A percentile compares a stretch with the other conserved stretches of the same genome.
These are phyloP conservation scores for Corallochytrium limacisporum DNA, from an alignment of 78 protist genomes.

Conservation along the genomic window DNA sequence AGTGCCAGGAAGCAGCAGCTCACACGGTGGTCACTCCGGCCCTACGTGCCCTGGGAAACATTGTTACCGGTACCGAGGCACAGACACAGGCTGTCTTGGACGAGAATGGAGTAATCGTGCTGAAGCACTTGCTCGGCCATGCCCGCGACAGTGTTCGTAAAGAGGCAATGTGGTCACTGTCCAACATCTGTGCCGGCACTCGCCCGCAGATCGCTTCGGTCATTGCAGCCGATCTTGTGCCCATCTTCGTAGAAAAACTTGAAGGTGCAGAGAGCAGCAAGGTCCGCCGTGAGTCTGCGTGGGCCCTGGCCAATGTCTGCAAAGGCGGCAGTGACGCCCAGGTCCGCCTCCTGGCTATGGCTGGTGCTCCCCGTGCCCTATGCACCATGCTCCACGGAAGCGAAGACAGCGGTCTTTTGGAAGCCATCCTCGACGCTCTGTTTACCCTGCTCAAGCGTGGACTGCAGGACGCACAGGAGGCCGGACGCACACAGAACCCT, in stretches of 20 bases:
- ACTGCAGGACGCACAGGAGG: no score
- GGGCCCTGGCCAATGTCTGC: conserved; percentile 10
- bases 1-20: background rate
- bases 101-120: no score
- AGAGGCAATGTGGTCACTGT: conserved; percentile 9
- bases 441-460: no score
- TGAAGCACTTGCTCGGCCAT: no score
- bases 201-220: background rate
- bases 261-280: background rate
- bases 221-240: background rate
- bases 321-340: no score
- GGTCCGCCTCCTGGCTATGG: no score
- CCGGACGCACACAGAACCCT: no score
- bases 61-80: conserved; percentile 90
- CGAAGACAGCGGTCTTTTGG: no score
- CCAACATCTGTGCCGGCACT: conserved; percentile 14
- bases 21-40: conserved; percentile 80
- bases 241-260: background rate
- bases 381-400: no score
- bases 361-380: no score
- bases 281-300: background rate
- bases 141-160: no score
- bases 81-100: conserved; percentile 95
- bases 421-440: no score
- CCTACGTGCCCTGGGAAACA: conserved; percentile 86